phyloP scores from a whole-genome alignment of 768 basidiomycete genomes.

The Tylopilus sp. region DNA sequence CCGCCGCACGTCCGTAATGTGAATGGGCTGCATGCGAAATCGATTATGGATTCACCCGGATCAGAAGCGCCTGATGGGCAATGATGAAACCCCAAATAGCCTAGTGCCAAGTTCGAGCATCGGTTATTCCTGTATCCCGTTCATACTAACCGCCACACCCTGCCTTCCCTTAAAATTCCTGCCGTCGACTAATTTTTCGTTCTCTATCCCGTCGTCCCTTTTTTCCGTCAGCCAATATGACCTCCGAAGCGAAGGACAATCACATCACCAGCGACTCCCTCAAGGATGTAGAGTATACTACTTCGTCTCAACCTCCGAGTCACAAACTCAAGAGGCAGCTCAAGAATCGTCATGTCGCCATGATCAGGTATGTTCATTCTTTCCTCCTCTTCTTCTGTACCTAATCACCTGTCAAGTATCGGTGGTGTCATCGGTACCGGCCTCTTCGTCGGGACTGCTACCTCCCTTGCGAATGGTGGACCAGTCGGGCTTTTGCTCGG shows the following conservation, averaged over 20 bases:
- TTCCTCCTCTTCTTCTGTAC: background rate
- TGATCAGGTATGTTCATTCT: constrained; percentile 61
- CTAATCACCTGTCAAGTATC: constrained; percentile 39
- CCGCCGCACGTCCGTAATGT: too few species aligned
- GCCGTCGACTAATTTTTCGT: background rate
- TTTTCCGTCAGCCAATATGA: constrained; percentile 2
- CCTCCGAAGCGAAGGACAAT: constrained; percentile 19
- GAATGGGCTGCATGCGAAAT: too few species aligned
- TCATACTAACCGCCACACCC: too few species aligned
- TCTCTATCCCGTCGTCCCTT: background rate
- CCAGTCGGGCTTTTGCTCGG: constrained; percentile 75
- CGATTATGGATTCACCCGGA: too few species aligned
- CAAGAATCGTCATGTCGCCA: constrained; percentile 77
- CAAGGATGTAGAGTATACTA: constrained; percentile 20
- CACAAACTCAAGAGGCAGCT: constrained; percentile 51
- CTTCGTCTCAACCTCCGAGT: background rate
- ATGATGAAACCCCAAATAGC: background rate
- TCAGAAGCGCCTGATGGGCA: background rate
- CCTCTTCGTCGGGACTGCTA: constrained; percentile 66
- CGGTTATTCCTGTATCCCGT: too few species aligned
- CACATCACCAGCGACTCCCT: constrained; percentile 17
- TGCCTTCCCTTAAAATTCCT: background rate
- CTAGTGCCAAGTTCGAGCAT: too few species aligned
- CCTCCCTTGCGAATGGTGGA: constrained; percentile 51
- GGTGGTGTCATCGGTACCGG: constrained; percentile 59